Base-by-base conservation (phyloP, 2,329 filamentous ascomycete species). In the Stagonosporopsis cucurbitacearum region DNA sequence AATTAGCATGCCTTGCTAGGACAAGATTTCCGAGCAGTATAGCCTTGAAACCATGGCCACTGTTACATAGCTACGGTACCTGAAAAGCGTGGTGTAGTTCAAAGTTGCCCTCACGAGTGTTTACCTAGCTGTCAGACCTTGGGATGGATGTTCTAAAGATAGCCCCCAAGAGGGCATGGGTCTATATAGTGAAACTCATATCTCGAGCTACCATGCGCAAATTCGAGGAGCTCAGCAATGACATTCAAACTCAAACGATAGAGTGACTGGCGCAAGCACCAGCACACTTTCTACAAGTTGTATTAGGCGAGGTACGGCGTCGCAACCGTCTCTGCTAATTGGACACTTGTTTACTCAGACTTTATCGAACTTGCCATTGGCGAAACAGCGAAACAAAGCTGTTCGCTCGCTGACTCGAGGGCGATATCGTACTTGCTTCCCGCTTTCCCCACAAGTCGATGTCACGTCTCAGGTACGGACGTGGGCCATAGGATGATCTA, bases 101-200 rank as follows among this genome's bases (percentile, higher is more conserved):
- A 15, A 32, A 32, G 30, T 12, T 32, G n/a, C 13, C 26, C 9
- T 30, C 26, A 11, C 26, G 5, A 17, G 9, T 19, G 4, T 41
- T 42, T 6, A 12, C 23, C 32, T 54, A 49, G 44, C 17, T 26
- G 51, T 44, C 39, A 22, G 44, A 53, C 32, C 32, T 43, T 39
- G 17, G 4, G 6, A 4, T 6, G 25, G n/a, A 26, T 25, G 15
- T n/a, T 17, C 44, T 25, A 54, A 44, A 43, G 30, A 48, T 44
- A 48, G 50, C 4, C n/a, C 6, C 11, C 11, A n/a, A 15, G 7
- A 19, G 1, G 23, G 23, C n/a, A 33, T 15, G 8, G 30, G 7
- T 26, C 25, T 5, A n/a, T 3, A 4, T 39, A 12, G 39, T 44
- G 51, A 44, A 49, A 49, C 44, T 15, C 9, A 4, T 19, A 9